phyloP scores from a whole-genome alignment of 169 alveolate species.

The Plasmodium gonderi region DNA sequence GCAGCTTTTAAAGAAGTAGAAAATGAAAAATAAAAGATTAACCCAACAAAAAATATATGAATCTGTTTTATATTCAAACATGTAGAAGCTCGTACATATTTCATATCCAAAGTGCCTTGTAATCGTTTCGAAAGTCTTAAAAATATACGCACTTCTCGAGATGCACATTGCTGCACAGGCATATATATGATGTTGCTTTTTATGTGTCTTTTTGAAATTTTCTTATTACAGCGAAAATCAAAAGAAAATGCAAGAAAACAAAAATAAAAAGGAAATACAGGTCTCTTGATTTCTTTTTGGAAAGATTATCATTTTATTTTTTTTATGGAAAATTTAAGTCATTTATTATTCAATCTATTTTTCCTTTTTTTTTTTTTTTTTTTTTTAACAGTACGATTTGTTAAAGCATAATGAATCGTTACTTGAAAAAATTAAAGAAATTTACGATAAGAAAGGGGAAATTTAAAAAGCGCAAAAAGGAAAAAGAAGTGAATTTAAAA shows the following conservation, averaged over 20 bases:
- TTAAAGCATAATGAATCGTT: slow-evolving; percentile 67
- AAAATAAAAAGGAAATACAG: slow-evolving; percentile 63
- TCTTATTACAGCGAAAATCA: slow-evolving; percentile 27
- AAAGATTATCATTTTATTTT: background rate
- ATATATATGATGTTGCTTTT: background rate
- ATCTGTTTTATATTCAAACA: background rate
- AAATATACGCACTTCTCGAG: background rate
- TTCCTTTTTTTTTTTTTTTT: background rate
- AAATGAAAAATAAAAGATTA: background rate
- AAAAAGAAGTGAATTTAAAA: background rate
- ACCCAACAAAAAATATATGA: background rate
- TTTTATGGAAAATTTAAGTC: background rate
- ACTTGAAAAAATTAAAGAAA: slow-evolving; percentile 61
- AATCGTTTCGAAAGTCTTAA: background rate
- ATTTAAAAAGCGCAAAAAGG: slow-evolving; percentile 11
- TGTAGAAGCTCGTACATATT: background rate
- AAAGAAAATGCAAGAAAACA: slow-evolving; percentile 58
- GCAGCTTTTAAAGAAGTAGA: slow-evolving; percentile 37
- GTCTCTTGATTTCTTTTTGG: background rate
- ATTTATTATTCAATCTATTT: background rate
- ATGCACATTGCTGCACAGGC: background rate
- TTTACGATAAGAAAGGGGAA: slow-evolving; percentile 65
- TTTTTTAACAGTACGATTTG: slow-evolving; percentile 45
- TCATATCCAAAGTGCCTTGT: background rate
- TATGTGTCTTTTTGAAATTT: background rate